Evolutionary conservation across 352 stramenopile genomes (phyloP), one percentile per base, ranked within the genome.

Genomic region (Phytophthora fragariae): DNA sequence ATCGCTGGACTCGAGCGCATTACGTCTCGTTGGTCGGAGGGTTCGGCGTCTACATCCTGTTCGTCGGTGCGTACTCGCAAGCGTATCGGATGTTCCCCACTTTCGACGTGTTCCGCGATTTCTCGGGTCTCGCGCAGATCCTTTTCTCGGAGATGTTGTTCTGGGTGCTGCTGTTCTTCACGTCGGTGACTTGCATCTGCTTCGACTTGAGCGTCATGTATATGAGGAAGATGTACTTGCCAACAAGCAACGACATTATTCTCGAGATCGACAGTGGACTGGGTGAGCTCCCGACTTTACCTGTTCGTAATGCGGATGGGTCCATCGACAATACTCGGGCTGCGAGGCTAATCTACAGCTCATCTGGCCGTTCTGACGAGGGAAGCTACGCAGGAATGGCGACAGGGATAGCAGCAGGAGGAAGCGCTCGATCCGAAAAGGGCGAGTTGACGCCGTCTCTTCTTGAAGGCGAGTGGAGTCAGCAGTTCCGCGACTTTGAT

Each of bases 231-330:
- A 96, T 95, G 88, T 95, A 95, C 33, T 67, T 96, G 53, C 88
- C 90, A 4, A 90, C 88, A 1, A 93, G 89, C 61, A 89, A 90
- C 62, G 87, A 93, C 33, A 96, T 96, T 46, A 95, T 96, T 35
- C 73, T 91, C 35, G 89, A 96, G 44, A 96, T 96, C 59, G 89
- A 96, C 47, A 91, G 82, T 17, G 84, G 88, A 0, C 44, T 96
- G 0, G 83, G 82, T 0, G 80, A 91, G 31, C 31, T 76, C 15
- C 70, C 70, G 10, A 33, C 46, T 2, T 19, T 60, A 57, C 65
- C 65, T 10, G 54, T 73, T 53, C 65, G 62, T 17, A 73, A 76
- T 47, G 47, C 17, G 1, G 62, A 73, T 19, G 53, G 61, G 1
- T 76, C 65, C 5, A 54, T 64, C 4, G 66, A 69, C 14, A 70